These are phyloP conservation scores for Zygosaccharomyces pseudorouxii DNA, from an alignment of 805 yeast genomes.

Conservation along the genomic window DNA sequence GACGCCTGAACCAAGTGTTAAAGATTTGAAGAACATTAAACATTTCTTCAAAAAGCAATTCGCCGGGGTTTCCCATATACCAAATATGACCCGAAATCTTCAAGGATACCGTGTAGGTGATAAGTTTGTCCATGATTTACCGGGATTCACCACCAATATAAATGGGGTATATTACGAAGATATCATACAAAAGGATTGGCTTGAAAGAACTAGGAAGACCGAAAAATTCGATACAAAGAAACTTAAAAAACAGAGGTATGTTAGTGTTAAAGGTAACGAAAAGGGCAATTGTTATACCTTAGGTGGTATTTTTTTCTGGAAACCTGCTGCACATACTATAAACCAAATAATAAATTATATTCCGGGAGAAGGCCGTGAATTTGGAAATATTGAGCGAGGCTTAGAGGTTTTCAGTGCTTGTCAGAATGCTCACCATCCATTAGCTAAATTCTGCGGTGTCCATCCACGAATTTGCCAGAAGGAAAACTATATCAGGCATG, in stretches of 20 bases:
- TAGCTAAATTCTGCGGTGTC: conserved; percentile 32
- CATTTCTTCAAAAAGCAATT: conserved; percentile 17
- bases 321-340: conserved; percentile 49
- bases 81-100: conserved; percentile 64
- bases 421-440: conserved; percentile 28
- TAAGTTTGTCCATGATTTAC: conserved; percentile 36
- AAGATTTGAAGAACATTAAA: conserved; percentile 2
- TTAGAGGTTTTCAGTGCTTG: conserved; percentile 25
- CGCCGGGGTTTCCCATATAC: conserved; percentile 45
- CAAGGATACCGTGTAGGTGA: conserved; percentile 39
- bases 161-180: conserved; percentile 26
- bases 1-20: conserved; percentile 6
- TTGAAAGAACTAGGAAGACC: conserved; percentile 34
- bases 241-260: conserved; percentile 29
- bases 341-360: conserved; percentile 45
- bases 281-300: conserved; percentile 43
- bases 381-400: conserved; percentile 35
- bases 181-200: conserved; percentile 27
- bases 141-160: conserved; percentile 35
- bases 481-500: conserved; percentile 39
- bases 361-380: conserved; percentile 38
- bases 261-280: conserved; percentile 38
- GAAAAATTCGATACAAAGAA: conserved; percentile 31
- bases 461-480: conserved; percentile 11
- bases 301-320: conserved; percentile 59